Base-by-base conservation (phyloP, 2,329 filamentous ascomycete genomes). In the Verticillium nonalfalfae region DNA sequence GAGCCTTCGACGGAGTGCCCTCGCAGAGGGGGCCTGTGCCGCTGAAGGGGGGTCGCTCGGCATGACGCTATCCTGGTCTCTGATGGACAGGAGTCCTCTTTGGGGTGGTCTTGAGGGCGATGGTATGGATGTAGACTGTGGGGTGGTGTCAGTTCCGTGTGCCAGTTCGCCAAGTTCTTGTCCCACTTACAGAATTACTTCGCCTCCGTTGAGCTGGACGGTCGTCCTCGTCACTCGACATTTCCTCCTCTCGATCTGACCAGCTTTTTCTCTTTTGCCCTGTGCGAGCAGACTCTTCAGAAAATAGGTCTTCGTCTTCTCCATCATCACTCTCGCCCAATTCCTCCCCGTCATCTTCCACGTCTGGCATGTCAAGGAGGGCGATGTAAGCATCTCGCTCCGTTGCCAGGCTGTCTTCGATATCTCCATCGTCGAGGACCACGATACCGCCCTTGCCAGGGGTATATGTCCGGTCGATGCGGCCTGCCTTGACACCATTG, bases 341-440 rank as follows among this genome's bases (percentile, higher is more conserved):
- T 59, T 85, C 81, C 33, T 89, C 85, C 11, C 85, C 87, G 34
- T 88, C 84, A 36, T 95, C 91, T 45, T 91, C 91, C 57, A 96
- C 78, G 56, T 96, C 91, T 1, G 93, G 94, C 93, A 99, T 98
- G 64, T 93, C 89, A 56, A 91, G 81, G 59, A 98, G 78, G n/a
- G 89, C 89, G 66, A 90, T 85, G 71, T 96, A 98, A 45, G 95
- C 93, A 62, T 91, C 87, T 67, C 86, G 84, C 75, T 98, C 93
- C 1, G 78, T 78, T 13, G 75, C 76, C 38, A 99, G 78, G 38
- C 93, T 90, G 67, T 94, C 90, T 67, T 94, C 90, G 58, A 99
- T 93, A 73, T 99, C 95, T 1, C 94, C 95, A 71, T 98, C 95
- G 70, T 98, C 95, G 73, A 95, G 96, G 2, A 97, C 93, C 63